Percentiles rank a stretch among this genome's conserved stretches.
These are phyloP conservation scores for Penstemon eatonii DNA, from an alignment of 257 asterid species.

Conservation along the genomic window DNA sequence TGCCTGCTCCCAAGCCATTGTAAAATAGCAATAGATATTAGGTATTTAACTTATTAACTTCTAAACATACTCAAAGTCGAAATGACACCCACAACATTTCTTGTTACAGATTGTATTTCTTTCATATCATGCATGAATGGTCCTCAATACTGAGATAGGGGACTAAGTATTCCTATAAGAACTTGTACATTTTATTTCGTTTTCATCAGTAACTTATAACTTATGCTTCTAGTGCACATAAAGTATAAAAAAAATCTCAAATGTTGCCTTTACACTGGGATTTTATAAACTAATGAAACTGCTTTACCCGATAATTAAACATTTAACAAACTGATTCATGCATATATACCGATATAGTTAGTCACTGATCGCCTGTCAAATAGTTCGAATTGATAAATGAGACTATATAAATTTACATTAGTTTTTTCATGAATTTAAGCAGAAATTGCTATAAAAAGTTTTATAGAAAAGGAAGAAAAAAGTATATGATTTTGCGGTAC, in stretches of 20 bases:
- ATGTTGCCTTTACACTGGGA: not conserved
- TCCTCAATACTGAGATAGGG: not conserved
- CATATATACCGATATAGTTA: not conserved
- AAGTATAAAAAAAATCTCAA: too few relatives aligned
- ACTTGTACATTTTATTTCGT: not conserved
- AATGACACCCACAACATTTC: not conserved
- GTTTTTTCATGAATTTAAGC: not conserved
- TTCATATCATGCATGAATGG: not conserved
- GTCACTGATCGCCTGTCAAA: not conserved
- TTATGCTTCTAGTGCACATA: not conserved
- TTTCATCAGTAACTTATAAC: not conserved
- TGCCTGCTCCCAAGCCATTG: constrained; percentile 49
- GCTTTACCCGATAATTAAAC: not conserved
- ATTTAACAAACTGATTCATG: not conserved
- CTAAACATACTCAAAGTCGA: not conserved
- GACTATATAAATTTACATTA: not conserved
- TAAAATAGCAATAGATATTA: not conserved
- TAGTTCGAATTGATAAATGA: not conserved
- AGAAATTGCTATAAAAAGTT: constrained; percentile 2
- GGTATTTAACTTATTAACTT: not conserved
- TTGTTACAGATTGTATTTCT: not conserved
- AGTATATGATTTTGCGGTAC: not conserved
- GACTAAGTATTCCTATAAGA: too few relatives aligned
- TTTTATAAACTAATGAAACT: too few relatives aligned
- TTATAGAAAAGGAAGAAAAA: not conserved